Evolutionary conservation across 108 stramenopile genomes (phyloP).

Genomic region (Nitzschia sp.): DNA sequence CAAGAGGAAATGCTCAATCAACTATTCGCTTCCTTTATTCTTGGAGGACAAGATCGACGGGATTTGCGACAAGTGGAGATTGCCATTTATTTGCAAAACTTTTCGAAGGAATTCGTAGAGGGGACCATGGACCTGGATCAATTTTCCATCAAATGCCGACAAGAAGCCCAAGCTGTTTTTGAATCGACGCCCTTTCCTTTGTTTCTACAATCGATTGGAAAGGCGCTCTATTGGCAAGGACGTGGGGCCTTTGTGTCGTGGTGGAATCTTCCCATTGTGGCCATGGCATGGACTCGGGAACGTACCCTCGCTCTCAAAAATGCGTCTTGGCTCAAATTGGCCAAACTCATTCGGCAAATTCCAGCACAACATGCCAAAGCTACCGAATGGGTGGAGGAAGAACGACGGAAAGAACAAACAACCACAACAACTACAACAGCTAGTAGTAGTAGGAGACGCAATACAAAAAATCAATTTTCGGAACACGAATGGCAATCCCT

Average conservation of each 20-base stretch:
- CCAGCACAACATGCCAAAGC: not conserved
- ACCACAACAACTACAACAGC: not conserved
- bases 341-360: not conserved
- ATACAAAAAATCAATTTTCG: not conserved
- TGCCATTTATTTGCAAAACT: not conserved
- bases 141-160: not conserved
- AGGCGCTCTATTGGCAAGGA: not conserved
- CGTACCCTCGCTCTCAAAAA: not conserved
- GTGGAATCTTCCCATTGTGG: not conserved
- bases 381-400: not conserved
- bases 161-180: not conserved
- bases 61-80: conserved; percentile 9
- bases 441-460: too few relatives aligned
- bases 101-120: not conserved
- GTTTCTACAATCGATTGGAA: not conserved
- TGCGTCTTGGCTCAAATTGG: not conserved
- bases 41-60: not conserved
- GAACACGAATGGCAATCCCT: not conserved
- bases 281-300: not conserved
- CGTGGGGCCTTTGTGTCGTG: not conserved
- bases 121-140: not conserved
- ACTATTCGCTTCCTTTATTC: not conserved
- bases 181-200: not conserved
- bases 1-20: not conserved
- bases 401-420: not conserved